Base-by-base conservation (phyloP, 345 rosid genomes). In the Hypericum perforatum region DNA sequence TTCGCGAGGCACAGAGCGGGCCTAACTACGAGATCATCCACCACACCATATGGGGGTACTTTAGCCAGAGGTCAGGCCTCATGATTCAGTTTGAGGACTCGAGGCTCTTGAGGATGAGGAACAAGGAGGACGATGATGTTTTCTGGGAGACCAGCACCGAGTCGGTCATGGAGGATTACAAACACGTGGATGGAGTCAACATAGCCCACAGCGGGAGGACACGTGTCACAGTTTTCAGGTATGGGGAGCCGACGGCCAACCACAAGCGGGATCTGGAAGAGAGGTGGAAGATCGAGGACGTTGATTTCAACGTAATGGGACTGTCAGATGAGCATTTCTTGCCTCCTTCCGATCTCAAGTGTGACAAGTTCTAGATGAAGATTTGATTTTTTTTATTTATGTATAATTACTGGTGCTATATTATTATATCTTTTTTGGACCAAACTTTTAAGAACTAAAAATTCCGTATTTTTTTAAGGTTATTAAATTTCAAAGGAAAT, bases 71-170 rank as follows among this genome's bases (percentile, higher is more conserved):
- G 16, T 84, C 95, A 5, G 96, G 98, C 12, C 69, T 91, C 8
- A 77, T 91, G 6, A 64, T 71, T 14, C 78, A 81, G 54, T 74
- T 91, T 41, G 79, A 81, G 63, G 98, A 91, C 52, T 76, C 87
- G 37, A 87, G 79, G 62, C 57, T 87, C 9, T 85, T 87, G 7
- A 74, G 72, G 44, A 89, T 85, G 50, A 46, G 14, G 79, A 85
- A 82, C 0, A 74, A 57, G 12, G 79, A 78, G 11, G 69, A 42
- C 49, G 77, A 78, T 41, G 70, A 60, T 7, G 87, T 80, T 7
- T 82, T 73, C 7, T 91, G 98, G 98, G 95, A 91, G 68, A 88
- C 98, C 0, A 85, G 65, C 3, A 82, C 82, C 73, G 95, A 80
- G 46, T 71, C 96, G 0, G 15, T 54, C 29, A 58, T 91, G 1